Conservation (phyloP, 75 land plant species). For the Azolla pinnata region DNA sequence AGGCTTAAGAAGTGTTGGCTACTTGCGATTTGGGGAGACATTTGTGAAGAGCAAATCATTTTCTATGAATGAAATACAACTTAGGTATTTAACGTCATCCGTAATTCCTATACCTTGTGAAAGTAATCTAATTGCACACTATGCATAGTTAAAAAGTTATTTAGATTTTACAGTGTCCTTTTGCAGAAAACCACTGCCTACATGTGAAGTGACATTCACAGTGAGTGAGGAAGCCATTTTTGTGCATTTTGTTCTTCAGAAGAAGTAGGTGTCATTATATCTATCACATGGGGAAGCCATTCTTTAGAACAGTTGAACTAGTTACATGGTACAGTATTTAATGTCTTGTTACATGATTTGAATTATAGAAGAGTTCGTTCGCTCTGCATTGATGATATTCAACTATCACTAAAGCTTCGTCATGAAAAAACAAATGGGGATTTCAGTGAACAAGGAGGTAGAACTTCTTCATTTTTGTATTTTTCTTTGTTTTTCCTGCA, state of each 20-base stretch:
- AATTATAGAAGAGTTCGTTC: conserved; percentile 58
- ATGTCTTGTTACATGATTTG: neutral
- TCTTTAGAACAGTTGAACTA: no score
- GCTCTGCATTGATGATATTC: conserved; percentile 54
- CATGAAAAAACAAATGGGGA: no score
- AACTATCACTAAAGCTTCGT: conserved; percentile 37
- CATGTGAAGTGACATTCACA: conserved; percentile 69
- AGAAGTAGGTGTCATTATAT: conserved; percentile 44
- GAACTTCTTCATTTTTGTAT: neutral
- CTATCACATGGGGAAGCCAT: conserved; percentile 1
- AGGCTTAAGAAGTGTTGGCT: conserved; percentile 55
- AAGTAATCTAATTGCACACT: no score
- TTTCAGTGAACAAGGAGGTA: no score
- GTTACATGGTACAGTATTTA: neutral
- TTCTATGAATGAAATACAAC: conserved; percentile 30
- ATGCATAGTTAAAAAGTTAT: no score
- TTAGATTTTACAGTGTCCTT: conserved; percentile 1
- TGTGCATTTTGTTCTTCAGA: conserved; percentile 63
- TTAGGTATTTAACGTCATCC: conserved; percentile 42
- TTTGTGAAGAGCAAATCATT: conserved; percentile 54
- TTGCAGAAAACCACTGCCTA: conserved; percentile 63
- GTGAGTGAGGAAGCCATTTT: conserved; percentile 86
- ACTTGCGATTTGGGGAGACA: conserved; percentile 85
- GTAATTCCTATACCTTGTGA: no score
- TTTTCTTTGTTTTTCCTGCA: no score